Conservation (phyloP, 352 stramenopile genomes). For the Plasmopara halstedii region DNA sequence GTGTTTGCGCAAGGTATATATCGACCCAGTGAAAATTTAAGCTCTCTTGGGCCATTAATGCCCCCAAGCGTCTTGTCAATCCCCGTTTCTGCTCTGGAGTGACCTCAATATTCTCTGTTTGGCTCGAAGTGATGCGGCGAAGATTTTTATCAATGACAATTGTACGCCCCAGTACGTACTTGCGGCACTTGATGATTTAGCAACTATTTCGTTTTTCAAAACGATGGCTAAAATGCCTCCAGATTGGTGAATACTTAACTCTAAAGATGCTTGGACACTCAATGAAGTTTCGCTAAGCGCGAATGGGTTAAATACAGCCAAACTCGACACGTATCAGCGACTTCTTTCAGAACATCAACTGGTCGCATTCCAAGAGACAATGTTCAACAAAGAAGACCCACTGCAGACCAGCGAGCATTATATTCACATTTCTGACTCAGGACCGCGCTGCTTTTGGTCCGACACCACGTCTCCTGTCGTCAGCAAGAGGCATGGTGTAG, state of each 20-base stretch:
- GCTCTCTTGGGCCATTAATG: no score
- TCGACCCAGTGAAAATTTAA: background rate
- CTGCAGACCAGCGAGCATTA: conserved; percentile 8
- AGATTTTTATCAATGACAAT: no score
- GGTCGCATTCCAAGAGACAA: conserved; percentile 14
- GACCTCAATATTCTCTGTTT: background rate
- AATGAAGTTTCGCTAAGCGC: conserved; percentile 11
- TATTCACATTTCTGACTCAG: conserved; percentile 8
- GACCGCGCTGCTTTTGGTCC: conserved; percentile 10
- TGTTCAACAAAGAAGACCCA: conserved; percentile 10
- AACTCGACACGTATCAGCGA: conserved; percentile 1
- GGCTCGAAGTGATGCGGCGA: no score
- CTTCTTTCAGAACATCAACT: conserved; percentile 10
- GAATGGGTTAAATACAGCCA: conserved; percentile 9
- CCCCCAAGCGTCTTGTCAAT: background rate
- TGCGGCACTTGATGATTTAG: background rate
- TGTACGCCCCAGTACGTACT: background rate
- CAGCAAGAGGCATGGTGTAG: conserved; percentile 5
- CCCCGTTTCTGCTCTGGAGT: background rate
- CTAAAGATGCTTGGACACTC: conserved; percentile 5
- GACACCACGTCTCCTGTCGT: conserved; percentile 7
- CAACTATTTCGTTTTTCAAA: background rate
- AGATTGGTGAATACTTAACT: background rate
- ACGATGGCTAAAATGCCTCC: background rate
- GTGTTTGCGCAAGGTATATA: background rate